phyloP scores from a whole-genome alignment of 1,284 basidiomycete species.

The Flammula alnicola region DNA sequence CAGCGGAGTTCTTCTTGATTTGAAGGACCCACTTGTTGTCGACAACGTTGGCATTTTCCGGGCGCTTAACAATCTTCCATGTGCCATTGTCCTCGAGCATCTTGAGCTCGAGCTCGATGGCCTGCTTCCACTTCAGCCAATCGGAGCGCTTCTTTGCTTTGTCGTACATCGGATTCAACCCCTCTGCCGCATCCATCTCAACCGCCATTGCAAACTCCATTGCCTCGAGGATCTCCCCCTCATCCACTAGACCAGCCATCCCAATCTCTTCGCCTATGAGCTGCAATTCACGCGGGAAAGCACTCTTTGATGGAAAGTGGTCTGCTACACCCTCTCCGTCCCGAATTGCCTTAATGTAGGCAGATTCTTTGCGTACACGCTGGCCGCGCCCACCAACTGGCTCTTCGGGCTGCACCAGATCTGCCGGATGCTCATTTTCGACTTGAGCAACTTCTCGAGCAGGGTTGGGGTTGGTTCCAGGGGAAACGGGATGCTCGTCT shows the following conservation, averaged over 20 bases:
- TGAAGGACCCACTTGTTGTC: conserved; percentile 16
- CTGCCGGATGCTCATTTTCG: not conserved
- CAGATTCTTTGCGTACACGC: conserved; percentile 3
- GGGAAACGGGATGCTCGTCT: too few species aligned
- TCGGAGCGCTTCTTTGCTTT: conserved; percentile 14
- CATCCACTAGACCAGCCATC: conserved; percentile 4
- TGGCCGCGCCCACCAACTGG: not conserved
- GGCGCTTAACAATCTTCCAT: conserved; percentile 13
- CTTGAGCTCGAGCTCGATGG: conserved; percentile 16
- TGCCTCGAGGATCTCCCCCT: conserved; percentile 20
- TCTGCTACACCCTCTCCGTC: conserved; percentile 7
- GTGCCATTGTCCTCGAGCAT: conserved; percentile 13
- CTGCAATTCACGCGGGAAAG: conserved; percentile 9
- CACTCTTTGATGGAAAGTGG: not conserved
- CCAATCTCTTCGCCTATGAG: conserved; percentile 3
- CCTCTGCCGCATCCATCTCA: conserved; percentile 21
- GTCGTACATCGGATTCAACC: conserved; percentile 18
- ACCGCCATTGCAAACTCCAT: conserved; percentile 23
- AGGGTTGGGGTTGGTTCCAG: not conserved
- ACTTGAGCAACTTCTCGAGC: not conserved
- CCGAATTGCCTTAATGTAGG: conserved; percentile 5
- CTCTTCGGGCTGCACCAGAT: not conserved
- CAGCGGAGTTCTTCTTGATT: conserved; percentile 14
- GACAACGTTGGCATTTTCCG: conserved; percentile 9
- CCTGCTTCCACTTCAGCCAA: conserved; percentile 22